Base-by-base conservation (phyloP, 306 rosid genomes). In the Medicago arabica region DNA sequence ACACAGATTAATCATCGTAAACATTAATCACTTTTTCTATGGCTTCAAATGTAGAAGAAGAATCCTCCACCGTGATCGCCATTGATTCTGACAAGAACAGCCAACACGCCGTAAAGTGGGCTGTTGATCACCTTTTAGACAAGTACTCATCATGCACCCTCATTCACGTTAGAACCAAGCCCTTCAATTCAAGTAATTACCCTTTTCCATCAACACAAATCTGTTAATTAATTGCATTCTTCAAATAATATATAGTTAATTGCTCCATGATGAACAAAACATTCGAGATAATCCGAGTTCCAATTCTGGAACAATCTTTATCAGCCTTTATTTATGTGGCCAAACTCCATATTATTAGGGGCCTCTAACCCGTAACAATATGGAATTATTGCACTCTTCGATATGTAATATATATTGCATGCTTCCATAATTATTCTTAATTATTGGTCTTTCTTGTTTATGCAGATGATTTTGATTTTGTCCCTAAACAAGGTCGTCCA, bases 41-140 rank as follows among this genome's bases (percentile, higher is more conserved):
- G 71, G 47, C 58, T 57, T 28, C 73, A 36, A 69, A 67, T 8
- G 51, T 40, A 6, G 67, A 43, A 19, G 18, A 7, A 64, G 70
- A 43, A 18, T 21, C 72, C 34, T 18, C 72, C 23, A 86, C 82
- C 36, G 36, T 89, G 21, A 72, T 93, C 6, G 98, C 94, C 78
- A 85, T 90, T 28, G 87, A 86, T 43, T 77, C 13, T 21, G 96
- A 90, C 57, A 78, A 67, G 83, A 89, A 83, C 63, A 85, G 96
- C 84, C 91, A 85, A 76, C 18, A 0, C 1, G 92, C 91, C 3
- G 92, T 88, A 8, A 88, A 83, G 77, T 92, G 94, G 97, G 96
- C 95, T 1, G 96, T 90, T n/a, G 94, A 89, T 18, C 36, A 86
- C 25, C 83, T 93, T 15, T 17, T 93, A 62, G 43, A 19, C 16